Base-by-base conservation (phyloP, 306 rosid genomes). In the Cyamopsis tetragonoloba region DNA sequence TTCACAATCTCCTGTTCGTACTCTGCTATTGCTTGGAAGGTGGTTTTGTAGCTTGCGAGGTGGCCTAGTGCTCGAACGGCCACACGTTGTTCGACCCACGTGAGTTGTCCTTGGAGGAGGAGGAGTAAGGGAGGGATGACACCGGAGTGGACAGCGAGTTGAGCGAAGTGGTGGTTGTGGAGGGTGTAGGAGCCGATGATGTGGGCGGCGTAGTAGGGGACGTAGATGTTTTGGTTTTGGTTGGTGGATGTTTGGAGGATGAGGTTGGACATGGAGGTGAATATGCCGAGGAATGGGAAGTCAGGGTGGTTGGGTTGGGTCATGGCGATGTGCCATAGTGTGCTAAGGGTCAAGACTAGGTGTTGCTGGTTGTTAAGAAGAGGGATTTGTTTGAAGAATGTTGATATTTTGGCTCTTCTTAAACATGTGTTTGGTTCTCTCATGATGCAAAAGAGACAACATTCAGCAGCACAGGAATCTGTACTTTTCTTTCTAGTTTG, bases 171-270 rank as follows among this genome's bases (percentile, higher is more conserved):
- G 2, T 73, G 81, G 57, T 65, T 80, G 56, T 91, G 83, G 84
- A 88, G 84, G 4, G 97, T 91, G 66, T 88, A 88, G 31, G 97
- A 91, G 12, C 97, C 97, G 55, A 91, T 91, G 6, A 88, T 80
- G 39, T 91, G 97, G 28, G 93, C 93, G 9, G 97, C 93, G 30
- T 91, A 91, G 26, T 91, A 91, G 28, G 97, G 97, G 30, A 86
- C 76, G 50, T 86, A 91, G 3, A 86, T 84, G 70, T 91, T 91
- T 70, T 91, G 93, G 44, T 76, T 66, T 23, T n/a, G n/a, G n/a
- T n/a, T n/a, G n/a, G n/a, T n/a, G n/a, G n/a, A n/a, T n/a, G n/a
- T n/a, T 72, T 70, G 84, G 46, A 41, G n/a, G 73, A 91, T 86
- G 13, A 91, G 79, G 4, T 70, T 80, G 1, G 82, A 88, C 97